Evolutionary conservation across 306 rosid species (phyloP).

Genomic region (Hippophae tibetana): DNA sequence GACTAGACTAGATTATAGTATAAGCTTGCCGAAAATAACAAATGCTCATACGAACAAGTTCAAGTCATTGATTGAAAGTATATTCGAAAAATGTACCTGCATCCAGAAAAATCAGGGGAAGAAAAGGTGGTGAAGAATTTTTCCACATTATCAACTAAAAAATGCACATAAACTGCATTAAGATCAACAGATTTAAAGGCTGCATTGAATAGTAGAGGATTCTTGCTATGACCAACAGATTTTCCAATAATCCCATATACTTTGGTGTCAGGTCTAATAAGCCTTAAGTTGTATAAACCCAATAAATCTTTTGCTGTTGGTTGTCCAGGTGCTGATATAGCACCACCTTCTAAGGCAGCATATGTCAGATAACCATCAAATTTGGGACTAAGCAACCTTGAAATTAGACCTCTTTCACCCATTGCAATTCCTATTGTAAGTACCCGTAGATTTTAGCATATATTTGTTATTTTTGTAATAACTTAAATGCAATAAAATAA

Average conservation of each 20-base stretch:
- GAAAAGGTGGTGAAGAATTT: slow-evolving; percentile 41
- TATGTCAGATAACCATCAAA: slow-evolving; percentile 60
- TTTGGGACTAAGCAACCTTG: slow-evolving; percentile 49
- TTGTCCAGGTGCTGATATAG: slow-evolving; percentile 48
- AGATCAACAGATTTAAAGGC: slow-evolving; percentile 46
- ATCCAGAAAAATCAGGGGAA: slow-evolving; percentile 56
- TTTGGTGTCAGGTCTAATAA: slow-evolving; percentile 45
- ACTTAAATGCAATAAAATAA: background rate
- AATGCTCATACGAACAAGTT: background rate
- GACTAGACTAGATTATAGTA: background rate
- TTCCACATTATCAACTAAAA: slow-evolving; percentile 47
- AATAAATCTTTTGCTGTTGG: slow-evolving; percentile 46
- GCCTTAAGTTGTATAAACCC: slow-evolving; percentile 58
- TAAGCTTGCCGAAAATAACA: background rate
- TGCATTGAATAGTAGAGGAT: slow-evolving; percentile 53
- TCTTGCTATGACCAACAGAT: slow-evolving; percentile 50
- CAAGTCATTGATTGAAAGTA: background rate
- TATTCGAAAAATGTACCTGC: slow-evolving; percentile 35
- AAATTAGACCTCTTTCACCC: slow-evolving; percentile 62
- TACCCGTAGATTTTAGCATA: slow-evolving; percentile 19
- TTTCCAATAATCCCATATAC: slow-evolving; percentile 66
- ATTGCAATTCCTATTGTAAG: slow-evolving; percentile 56
- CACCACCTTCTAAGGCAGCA: slow-evolving; percentile 42
- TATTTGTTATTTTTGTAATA: background rate
- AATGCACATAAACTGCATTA: slow-evolving; percentile 55